Evolutionary conservation across 2,329 filamentous ascomycete species (phyloP).

Genomic region (Ophiobolus disseminans): DNA sequence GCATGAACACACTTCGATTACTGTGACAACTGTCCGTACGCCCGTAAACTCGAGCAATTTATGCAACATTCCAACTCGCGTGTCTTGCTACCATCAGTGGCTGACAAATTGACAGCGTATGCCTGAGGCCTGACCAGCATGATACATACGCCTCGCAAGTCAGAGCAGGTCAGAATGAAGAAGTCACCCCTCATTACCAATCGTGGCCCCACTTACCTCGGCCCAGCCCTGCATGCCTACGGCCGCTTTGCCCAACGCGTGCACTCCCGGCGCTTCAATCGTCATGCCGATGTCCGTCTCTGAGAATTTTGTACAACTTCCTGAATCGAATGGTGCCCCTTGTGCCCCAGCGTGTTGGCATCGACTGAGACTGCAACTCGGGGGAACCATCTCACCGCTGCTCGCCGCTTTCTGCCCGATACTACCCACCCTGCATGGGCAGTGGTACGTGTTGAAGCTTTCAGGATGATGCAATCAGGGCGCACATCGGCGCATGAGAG

Average conservation of each 20-base stretch:
- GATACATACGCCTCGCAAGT: too few species aligned
- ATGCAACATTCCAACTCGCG: too few species aligned
- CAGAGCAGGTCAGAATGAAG: slow-evolving; percentile 1
- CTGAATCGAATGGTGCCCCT: slow-evolving; percentile 12
- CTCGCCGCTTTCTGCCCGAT: slow-evolving; percentile 20
- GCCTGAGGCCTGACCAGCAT: too few species aligned
- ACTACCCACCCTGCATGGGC: slow-evolving; percentile 4
- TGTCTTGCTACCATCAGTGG: too few species aligned
- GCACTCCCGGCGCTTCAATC: slow-evolving; percentile 21
- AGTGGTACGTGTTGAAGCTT: slow-evolving; percentile 2
- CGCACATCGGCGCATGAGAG: slow-evolving; percentile 11
- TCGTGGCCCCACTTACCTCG: slow-evolving; percentile 36
- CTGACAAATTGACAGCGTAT: too few species aligned
- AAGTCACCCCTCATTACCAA: slow-evolving; percentile 20
- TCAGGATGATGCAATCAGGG: slow-evolving; percentile 23
- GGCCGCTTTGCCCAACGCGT: slow-evolving; percentile 22
- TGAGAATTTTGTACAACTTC: slow-evolving; percentile 18
- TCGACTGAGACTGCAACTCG: slow-evolving; percentile 5
- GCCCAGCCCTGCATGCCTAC: slow-evolving; percentile 19
- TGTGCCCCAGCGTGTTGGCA: background rate
- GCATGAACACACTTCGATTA: background rate
- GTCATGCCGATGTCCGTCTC: slow-evolving; percentile 23
- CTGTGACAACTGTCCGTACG: too few species aligned
- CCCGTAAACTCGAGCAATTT: too few species aligned
- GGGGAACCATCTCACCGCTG: slow-evolving; percentile 1